A percentile compares a stretch with the other conserved stretches of the same genome.
Conservation (phyloP, 2,329 filamentous ascomycete species). For the Diatrype stigma region DNA sequence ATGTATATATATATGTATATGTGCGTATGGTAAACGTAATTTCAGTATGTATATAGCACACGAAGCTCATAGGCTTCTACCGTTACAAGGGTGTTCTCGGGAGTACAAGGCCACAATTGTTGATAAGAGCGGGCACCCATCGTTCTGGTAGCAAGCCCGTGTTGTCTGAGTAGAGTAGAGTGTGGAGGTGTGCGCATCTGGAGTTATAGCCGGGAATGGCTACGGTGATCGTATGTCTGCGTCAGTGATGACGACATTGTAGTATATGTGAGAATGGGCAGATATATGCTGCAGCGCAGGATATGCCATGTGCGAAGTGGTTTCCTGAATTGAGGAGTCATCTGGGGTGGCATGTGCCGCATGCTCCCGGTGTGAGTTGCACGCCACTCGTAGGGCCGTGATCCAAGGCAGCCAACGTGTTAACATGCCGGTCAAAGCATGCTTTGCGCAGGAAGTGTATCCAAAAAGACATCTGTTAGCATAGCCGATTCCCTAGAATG, state of each 20-base stretch:
- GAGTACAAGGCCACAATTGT: neutral
- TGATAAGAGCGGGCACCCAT: neutral
- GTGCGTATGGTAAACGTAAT: neutral
- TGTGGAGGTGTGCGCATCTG: neutral
- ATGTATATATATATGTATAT: neutral
- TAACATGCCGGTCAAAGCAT: constrained; percentile 2
- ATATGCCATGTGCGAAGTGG: neutral
- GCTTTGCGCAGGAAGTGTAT: constrained; percentile 8
- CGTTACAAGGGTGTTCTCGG: neutral
- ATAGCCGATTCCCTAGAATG: constrained; percentile 12
- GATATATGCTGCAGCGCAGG: neutral
- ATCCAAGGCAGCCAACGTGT: too few species aligned
- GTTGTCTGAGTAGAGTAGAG: neutral
- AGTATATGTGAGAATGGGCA: neutral
- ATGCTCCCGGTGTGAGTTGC: too few species aligned
- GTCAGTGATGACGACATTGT: neutral
- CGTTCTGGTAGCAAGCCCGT: neutral
- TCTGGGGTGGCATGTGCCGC: too few species aligned
- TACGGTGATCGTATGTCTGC: neutral
- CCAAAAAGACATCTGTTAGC: neutral
- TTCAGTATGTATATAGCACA: neutral
- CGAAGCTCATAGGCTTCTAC: neutral
- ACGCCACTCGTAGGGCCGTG: too few species aligned
- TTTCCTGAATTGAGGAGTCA: too few species aligned
- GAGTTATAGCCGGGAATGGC: neutral